Evolutionary conservation across 108 stramenopile genomes (phyloP), one percentile per base, ranked within the genome.

Genomic region (Stephanodiscus triporus): DNA sequence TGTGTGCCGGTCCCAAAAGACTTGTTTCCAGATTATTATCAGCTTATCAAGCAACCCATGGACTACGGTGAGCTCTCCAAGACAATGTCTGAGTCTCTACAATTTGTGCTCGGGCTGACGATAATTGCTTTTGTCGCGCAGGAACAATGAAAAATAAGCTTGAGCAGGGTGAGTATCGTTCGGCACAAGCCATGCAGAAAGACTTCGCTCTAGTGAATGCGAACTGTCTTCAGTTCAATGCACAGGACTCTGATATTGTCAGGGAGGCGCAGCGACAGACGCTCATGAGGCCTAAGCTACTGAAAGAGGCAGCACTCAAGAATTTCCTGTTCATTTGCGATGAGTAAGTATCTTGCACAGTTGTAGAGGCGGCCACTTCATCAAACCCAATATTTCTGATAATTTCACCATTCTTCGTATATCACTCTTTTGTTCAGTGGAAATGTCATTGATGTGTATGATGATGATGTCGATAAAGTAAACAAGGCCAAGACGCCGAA

Each of bases 21-120:
- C 47, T 86, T 90, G 6, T 93, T 90, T 60, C 94, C 94, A n/a
- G 94, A 93, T 27, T 95, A 95, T 75, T 95, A 95, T 59, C 89
- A 95, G 54, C 72, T 87, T 29, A 88, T 95, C 54, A 81, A 87
- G 47, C 80, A 82, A 17, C 94, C 94, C 0, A 61, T 72, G 61
- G 61, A 61, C 49, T 32, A 34, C n/a, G 48, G n/a, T 56, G 24
- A 40, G 50, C 2, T 20, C 2, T 20, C 7, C 47, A 47, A 29
- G 22, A 48, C 48, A 27, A 29, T 47, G 3, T 42, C 13, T 22
- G 11, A 24, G 10, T 47, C 9, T 47, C 22, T 65, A 6, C 1
- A 4, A n/a, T 23, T 47, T 47, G 22, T 24, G 20, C 27, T 23
- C 43, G 7, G 48, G 22, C 47, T 65, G 26, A 26, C 20, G 16